Percentiles rank a stretch among this genome's conserved stretches.
phyloP scores from a whole-genome alignment of 2,329 filamentous ascomycete species.

The Ophiocordyceps polyrhachis-furcata region DNA sequence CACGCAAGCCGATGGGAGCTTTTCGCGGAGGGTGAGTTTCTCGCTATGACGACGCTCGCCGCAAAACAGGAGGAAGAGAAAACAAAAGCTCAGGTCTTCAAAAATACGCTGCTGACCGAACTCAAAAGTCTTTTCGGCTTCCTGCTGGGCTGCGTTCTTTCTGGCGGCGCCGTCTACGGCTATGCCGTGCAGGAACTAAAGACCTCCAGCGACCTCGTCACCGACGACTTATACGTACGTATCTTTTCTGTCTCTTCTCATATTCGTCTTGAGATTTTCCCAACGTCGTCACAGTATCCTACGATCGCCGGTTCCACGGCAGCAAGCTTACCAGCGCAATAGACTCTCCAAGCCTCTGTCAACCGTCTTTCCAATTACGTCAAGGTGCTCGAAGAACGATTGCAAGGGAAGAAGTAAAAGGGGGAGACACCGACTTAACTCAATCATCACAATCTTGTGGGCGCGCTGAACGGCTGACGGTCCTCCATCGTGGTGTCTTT shows the following conservation, averaged over 20 bases:
- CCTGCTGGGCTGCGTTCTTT: constrained; percentile 63
- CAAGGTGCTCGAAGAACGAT: constrained; percentile 61
- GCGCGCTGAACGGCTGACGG: background rate
- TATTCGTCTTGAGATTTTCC: no score
- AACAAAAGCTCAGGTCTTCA: no score
- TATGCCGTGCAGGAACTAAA: constrained; percentile 91
- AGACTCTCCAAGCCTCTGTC: constrained; percentile 79
- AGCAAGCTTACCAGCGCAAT: background rate
- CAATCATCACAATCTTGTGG: background rate
- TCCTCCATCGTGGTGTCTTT: background rate
- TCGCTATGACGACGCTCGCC: background rate
- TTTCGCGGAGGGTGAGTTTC: constrained; percentile 42
- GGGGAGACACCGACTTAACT: background rate
- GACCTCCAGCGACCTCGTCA: constrained; percentile 79
- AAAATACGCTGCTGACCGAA: no score
- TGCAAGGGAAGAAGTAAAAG: constrained; percentile 50
- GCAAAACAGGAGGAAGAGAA: no score
- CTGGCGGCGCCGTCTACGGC: constrained; percentile 71
- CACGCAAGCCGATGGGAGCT: constrained; percentile 38
- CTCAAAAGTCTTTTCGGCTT: constrained; percentile 65
- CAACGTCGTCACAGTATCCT: no score
- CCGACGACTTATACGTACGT: constrained; percentile 90
- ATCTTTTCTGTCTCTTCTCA: background rate
- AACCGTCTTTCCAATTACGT: constrained; percentile 75
- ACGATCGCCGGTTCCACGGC: background rate